Percentiles rank a stretch among this genome's conserved stretches.
Conservation (phyloP, 2,329 filamentous ascomycete genomes). For the Xylaria polymorpha region DNA sequence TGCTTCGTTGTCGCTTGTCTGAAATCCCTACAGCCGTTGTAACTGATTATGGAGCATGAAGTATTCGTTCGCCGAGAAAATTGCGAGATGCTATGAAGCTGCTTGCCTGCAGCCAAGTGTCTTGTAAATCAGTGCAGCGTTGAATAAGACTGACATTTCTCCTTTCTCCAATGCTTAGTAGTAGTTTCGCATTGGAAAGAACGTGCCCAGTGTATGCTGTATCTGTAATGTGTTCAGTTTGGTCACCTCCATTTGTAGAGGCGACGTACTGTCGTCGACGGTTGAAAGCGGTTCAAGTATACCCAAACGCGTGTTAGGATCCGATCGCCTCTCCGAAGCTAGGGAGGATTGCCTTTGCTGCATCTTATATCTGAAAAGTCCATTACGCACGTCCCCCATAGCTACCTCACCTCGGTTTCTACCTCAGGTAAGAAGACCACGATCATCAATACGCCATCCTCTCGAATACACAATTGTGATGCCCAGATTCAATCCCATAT, state of each 20-base stretch:
- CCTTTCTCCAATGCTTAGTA: background rate
- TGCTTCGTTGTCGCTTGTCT: conserved; percentile 48
- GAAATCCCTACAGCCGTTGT: conserved; percentile 43
- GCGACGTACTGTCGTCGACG: background rate
- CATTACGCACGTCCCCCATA: no score
- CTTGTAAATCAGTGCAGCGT: background rate
- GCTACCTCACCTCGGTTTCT: no score
- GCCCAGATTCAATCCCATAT: no score
- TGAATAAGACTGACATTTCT: background rate
- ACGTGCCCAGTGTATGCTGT: background rate
- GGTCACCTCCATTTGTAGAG: background rate
- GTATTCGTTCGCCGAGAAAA: background rate
- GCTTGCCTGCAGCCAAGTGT: background rate
- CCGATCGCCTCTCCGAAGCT: no score
- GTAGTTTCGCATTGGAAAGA: background rate
- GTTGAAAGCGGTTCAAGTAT: background rate
- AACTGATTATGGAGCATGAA: background rate
- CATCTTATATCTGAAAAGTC: no score
- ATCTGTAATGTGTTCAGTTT: background rate
- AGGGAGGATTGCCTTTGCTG: no score
- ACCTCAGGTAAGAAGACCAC: no score
- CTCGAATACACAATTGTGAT: background rate
- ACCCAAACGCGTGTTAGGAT: background rate
- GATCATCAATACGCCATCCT: no score
- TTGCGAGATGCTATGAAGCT: background rate